These are phyloP conservation scores for Penicillium diatomitis DNA, from an alignment of 495 filamentous ascomycete species.

Conservation along the genomic window DNA sequence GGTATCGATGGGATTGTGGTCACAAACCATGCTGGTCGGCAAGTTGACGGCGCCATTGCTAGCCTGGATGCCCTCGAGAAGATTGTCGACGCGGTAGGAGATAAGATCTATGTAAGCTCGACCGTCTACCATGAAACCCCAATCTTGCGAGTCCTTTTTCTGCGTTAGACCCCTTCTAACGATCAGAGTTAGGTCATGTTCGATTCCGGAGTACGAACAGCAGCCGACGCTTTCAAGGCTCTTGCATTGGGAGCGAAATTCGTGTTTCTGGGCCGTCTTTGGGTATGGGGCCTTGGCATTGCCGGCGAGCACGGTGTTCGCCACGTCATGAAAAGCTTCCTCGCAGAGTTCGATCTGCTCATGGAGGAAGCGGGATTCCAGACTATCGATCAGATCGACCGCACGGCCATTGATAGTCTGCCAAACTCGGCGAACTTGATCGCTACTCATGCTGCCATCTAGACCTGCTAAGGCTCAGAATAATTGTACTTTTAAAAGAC, in stretches of 20 bases:
- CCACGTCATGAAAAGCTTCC: conserved; percentile 54
- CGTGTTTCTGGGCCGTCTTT: conserved; percentile 53
- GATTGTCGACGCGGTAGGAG: conserved; percentile 45
- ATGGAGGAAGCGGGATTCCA: conserved; percentile 55
- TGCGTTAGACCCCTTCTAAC: neutral
- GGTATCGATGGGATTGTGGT: conserved; percentile 56
- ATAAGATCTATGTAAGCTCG: conserved; percentile 30
- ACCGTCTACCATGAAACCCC: too few species aligned
- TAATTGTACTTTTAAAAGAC: too few species aligned
- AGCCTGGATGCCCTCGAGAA: conserved; percentile 53
- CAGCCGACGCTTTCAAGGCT: conserved; percentile 52
- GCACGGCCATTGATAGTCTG: conserved; percentile 8
- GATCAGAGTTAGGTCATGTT: conserved; percentile 37
- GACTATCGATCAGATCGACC: conserved; percentile 6
- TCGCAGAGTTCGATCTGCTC: conserved; percentile 59
- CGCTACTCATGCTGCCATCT: neutral
- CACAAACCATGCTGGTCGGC: conserved; percentile 50
- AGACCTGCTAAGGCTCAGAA: neutral
- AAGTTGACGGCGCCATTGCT: conserved; percentile 53
- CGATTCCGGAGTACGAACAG: conserved; percentile 51
- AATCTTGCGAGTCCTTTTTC: too few species aligned
- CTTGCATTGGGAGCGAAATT: conserved; percentile 56
- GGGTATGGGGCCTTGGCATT: conserved; percentile 53
- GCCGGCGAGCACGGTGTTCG: conserved; percentile 50
- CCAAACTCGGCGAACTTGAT: conserved; percentile 2